A percentile compares a stretch with the other conserved stretches of the same genome.
phyloP scores from a whole-genome alignment of 1,284 basidiomycete genomes.

The Leccinum huronense region DNA sequence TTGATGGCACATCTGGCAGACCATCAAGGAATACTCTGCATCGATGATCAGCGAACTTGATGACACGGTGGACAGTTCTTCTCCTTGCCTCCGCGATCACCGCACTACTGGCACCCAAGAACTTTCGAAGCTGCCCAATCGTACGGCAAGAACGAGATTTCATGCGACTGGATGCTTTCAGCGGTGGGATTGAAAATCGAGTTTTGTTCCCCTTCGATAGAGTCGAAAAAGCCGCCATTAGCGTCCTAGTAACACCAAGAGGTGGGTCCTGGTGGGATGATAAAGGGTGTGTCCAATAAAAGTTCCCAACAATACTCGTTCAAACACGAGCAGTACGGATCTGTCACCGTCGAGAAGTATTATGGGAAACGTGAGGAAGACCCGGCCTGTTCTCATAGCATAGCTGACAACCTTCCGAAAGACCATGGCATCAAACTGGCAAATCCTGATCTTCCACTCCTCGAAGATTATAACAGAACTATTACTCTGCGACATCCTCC shows the following conservation, averaged over 20 bases:
- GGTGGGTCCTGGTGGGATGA: constrained; percentile 33
- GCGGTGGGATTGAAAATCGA: neutral
- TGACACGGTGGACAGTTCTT: neutral
- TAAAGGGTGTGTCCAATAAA: constrained; percentile 48
- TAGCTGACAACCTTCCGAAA: constrained; percentile 28
- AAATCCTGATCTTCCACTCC: constrained; percentile 54
- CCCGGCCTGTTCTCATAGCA: neutral
- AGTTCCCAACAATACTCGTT: constrained; percentile 56
- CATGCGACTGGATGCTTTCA: neutral
- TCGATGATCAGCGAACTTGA: constrained; percentile 9
- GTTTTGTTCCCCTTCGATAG: no score
- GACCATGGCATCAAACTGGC: constrained; percentile 56
- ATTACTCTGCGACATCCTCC: constrained; percentile 67
- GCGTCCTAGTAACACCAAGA: no score
- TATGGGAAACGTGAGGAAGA: constrained; percentile 54
- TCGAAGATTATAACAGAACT: constrained; percentile 61
- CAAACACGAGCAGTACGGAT: constrained; percentile 47
- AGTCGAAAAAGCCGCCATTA: no score
- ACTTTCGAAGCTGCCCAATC: neutral
- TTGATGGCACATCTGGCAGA: neutral
- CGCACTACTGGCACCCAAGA: constrained; percentile 5
- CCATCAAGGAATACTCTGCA: constrained; percentile 1
- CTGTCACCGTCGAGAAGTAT: constrained; percentile 61
- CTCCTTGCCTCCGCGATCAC: constrained; percentile 9
- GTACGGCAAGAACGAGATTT: neutral